Evolutionary conservation across 1,139 yeast genomes (phyloP).

Genomic region (Kluyveromyces sp.): DNA sequence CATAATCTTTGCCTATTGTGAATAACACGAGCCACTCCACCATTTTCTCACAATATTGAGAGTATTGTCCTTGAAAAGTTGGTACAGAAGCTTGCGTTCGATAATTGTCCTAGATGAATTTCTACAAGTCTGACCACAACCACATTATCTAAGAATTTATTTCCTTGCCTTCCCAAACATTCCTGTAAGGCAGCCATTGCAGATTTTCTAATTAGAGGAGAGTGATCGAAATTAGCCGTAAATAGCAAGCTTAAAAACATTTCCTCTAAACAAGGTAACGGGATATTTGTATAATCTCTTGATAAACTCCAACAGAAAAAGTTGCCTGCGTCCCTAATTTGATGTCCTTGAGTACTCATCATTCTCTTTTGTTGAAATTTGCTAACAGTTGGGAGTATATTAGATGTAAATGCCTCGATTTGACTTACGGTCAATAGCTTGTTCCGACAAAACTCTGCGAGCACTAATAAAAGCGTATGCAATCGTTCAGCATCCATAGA

Average conservation of each 20-base stretch:
- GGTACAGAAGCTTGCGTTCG: conserved; percentile 30
- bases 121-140: conserved; percentile 50
- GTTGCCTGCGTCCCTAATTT: conserved; percentile 77
- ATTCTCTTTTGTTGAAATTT: conserved; percentile 47
- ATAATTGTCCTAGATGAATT: conserved; percentile 41
- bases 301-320: conserved; percentile 65
- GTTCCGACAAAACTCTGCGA: conserved; percentile 34
- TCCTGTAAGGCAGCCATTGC: conserved; percentile 86
- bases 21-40: conserved; percentile 20
- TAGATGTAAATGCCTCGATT: conserved; percentile 7
- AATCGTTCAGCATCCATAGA: conserved; percentile 26
- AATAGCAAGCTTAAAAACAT: conserved; percentile 42
- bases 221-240: conserved; percentile 61
- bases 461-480: conserved; percentile 28
- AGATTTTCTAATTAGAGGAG: conserved; percentile 68
- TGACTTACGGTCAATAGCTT: conserved; percentile 14
- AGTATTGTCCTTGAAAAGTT: conserved; percentile 10
- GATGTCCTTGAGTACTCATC: conserved; percentile 50
- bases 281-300: conserved; percentile 32
- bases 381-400: conserved; percentile 35
- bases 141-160: conserved; percentile 12
- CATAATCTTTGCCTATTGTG: conserved; percentile 21
- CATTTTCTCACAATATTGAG: conserved; percentile 15
- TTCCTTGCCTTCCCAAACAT: conserved; percentile 66
- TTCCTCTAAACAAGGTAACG: conserved; percentile 18